Evolutionary conservation across 2,329 filamentous ascomycete species (phyloP).

Genomic region (Didymella glomerata): DNA sequence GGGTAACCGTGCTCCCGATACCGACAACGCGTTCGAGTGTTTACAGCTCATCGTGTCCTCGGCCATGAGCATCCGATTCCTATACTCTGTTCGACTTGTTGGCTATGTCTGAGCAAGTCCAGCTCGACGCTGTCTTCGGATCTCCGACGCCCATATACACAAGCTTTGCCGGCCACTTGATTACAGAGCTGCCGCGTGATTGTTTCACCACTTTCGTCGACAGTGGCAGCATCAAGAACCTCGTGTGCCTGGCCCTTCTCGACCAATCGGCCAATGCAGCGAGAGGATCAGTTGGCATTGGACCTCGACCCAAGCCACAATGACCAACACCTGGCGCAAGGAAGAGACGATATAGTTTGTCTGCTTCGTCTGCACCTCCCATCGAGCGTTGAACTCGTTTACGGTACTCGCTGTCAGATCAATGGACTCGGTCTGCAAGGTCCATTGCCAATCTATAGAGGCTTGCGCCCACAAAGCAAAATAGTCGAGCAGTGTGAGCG

Average conservation of each 20-base stretch:
- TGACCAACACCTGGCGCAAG: conserved; percentile 44
- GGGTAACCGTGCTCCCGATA: background rate
- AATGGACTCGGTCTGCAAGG: conserved; percentile 22
- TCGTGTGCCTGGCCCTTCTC: conserved; percentile 38
- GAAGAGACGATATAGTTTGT: conserved; percentile 41
- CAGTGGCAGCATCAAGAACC: conserved; percentile 24
- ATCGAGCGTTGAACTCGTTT: conserved; percentile 24
- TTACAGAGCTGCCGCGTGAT: conserved; percentile 19
- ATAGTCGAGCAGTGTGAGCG: conserved; percentile 17
- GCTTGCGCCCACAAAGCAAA: conserved; percentile 21
- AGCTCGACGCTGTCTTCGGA: conserved; percentile 1
- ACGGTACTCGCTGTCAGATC: conserved; percentile 30
- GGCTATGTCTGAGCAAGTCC: background rate
- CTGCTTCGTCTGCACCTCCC: conserved; percentile 21
- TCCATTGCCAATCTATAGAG: conserved; percentile 16
- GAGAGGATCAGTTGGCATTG: conserved; percentile 33
- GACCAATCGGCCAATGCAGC: conserved; percentile 38
- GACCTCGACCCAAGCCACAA: conserved; percentile 34
- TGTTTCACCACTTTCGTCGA: background rate
- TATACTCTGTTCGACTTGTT: background rate
- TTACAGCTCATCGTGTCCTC: background rate
- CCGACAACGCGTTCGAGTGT: background rate
- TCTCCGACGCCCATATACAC: background rate
- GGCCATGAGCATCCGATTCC: background rate
- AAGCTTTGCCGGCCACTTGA: conserved; percentile 9